Evolutionary conservation across 164 flowering plant species (phyloP), one percentile per base, ranked within the genome.

Genomic region (Echeveria elegans): DNA sequence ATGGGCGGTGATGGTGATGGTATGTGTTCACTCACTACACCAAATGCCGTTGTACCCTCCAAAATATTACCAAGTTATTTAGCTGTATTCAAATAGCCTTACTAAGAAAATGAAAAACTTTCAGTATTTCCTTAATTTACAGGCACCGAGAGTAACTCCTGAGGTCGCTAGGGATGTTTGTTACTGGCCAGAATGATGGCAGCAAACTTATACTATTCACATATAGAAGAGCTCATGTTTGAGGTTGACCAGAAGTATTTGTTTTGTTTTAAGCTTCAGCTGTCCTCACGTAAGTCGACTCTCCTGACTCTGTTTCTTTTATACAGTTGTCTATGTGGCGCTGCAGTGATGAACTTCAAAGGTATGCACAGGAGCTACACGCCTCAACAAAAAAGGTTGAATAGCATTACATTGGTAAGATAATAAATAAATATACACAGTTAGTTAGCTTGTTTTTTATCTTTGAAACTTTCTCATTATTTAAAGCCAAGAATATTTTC

Each of bases 1-100:
- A 92, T 95, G 99, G 98, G 99, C 63, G 98, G 98, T 69, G 99
- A 92, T 72, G 97, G 99, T 66, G 99, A 95, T 79, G 99, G 99
- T 95, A 88, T 52, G 71, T 14, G n/a, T n/a, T n/a, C n/a, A n/a
- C n/a, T 73, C 34, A 56, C 63, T 73, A 43, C 47, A 24, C 23
- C 26, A 21, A 52, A n/a, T 52, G 58, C 12, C 14, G 10, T 52
- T 52, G n/a, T 48, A 18, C 16, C 50, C 26, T 52, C 58, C 58
- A 1, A 12, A 29, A 10, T 28, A 26, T 28, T 28, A 26, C 61
- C 7, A 4, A 12, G n/a, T n/a, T n/a, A 23, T 3, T 56, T 23
- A 19, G 12, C 6, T 4, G 28, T 26, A 19, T 19, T 21, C n/a
- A 19, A 6, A 19, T 2, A 45, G 16, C 10, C 4, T 4, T n/a